A percentile compares a stretch with the other conserved stretches of the same genome.
These are phyloP conservation scores for Suhomyces atakaporum DNA, from an alignment of 1,139 yeast genomes.

Conservation along the genomic window DNA sequence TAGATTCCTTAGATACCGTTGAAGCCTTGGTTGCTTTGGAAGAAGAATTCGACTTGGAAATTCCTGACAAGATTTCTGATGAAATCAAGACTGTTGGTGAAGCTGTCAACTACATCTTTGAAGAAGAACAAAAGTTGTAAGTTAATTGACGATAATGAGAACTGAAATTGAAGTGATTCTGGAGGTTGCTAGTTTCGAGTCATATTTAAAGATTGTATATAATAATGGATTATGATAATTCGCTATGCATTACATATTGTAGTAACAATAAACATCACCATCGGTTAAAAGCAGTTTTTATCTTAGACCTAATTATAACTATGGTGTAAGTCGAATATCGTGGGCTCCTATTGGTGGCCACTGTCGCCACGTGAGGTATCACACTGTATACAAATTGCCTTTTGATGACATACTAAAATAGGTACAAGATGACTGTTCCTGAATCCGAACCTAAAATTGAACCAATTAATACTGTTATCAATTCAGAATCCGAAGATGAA, in stretches of 20 bases:
- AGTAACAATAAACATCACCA: background rate
- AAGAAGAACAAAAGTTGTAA: slow-evolving; percentile 50
- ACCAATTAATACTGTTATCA: slow-evolving; percentile 5
- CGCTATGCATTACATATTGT: slow-evolving; percentile 6
- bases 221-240: slow-evolving; percentile 12
- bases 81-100: slow-evolving; percentile 70
- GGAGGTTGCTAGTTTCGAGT: slow-evolving; percentile 6
- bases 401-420: background rate
- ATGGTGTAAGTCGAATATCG: background rate
- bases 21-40: slow-evolving; percentile 73
- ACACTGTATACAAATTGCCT: no score
- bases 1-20: slow-evolving; percentile 70
- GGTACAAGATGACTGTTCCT: background rate
- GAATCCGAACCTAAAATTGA: slow-evolving; percentile 2
- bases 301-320: no score
- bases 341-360: slow-evolving; percentile 1
- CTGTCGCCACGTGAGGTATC: background rate
- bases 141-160: slow-evolving; percentile 3
- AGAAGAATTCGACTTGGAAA: slow-evolving; percentile 71
- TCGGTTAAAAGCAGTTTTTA: background rate
- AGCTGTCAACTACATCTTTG: slow-evolving; percentile 60
- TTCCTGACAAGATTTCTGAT: slow-evolving; percentile 69
- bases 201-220: slow-evolving; percentile 13
- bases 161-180: slow-evolving; percentile 8
- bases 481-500: slow-evolving; percentile 21